A percentile compares a stretch with the other conserved stretches of the same genome.
Evolutionary conservation across 495 filamentous ascomycete species (phyloP).

Genomic region (Thermothielavioides terrestris): DNA sequence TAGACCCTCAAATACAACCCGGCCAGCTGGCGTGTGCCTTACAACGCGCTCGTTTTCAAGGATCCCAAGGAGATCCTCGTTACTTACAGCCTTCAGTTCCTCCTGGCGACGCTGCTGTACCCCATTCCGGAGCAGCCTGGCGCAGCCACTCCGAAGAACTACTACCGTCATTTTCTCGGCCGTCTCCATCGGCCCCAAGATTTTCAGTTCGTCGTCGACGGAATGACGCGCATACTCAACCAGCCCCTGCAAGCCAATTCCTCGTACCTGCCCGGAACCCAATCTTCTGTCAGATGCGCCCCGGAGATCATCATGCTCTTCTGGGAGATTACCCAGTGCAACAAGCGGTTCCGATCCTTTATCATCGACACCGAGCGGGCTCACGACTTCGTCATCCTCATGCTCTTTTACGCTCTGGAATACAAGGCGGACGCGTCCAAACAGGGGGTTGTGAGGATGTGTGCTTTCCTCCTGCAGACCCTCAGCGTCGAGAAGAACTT

Average conservation of each 20-base stretch:
- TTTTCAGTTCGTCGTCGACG: constrained; percentile 95
- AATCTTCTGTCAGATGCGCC: constrained; percentile 73
- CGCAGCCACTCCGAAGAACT: constrained; percentile 60
- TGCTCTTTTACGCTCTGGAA: constrained; percentile 87
- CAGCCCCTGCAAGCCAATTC: constrained; percentile 82
- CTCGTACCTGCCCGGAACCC: constrained; percentile 83
- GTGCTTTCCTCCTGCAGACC: constrained; percentile 91
- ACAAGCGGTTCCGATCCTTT: constrained; percentile 93
- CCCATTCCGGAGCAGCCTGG: constrained; percentile 75
- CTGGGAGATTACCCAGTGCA: constrained; percentile 96
- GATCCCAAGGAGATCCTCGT: constrained; percentile 89
- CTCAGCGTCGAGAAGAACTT: constrained; percentile 89
- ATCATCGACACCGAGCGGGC: constrained; percentile 92
- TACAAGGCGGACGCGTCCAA: constrained; percentile 78
- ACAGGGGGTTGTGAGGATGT: constrained; percentile 91
- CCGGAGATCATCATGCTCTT: constrained; percentile 97
- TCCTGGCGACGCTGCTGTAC: constrained; percentile 83
- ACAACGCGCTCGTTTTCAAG: constrained; percentile 88
- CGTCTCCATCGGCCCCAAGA: constrained; percentile 88
- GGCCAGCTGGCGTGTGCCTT: constrained; percentile 87
- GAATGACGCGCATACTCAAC: constrained; percentile 87
- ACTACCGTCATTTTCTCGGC: constrained; percentile 85
- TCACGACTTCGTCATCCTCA: constrained; percentile 85
- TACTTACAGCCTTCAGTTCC: constrained; percentile 82
- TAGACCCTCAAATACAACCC: constrained; percentile 96